A percentile compares a stretch with the other conserved stretches of the same genome.
phyloP scores from a whole-genome alignment of 148 eudicot genomes.

The Silene uniflora region DNA sequence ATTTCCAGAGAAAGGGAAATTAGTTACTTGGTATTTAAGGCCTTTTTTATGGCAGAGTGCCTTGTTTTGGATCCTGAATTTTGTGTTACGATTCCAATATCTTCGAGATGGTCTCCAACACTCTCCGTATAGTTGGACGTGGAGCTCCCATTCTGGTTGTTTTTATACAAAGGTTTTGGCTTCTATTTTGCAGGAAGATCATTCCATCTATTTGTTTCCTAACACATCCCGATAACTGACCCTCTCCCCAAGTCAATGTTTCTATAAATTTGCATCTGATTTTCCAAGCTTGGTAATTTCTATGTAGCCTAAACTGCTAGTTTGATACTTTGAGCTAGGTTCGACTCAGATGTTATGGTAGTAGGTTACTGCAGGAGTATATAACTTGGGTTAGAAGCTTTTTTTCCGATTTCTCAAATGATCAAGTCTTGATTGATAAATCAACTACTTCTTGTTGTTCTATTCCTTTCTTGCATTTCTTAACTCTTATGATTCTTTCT shows the following conservation, averaged over 20 bases:
- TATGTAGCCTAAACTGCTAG: neutral
- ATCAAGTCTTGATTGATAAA: neutral
- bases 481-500: neutral
- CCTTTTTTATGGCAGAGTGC: neutral
- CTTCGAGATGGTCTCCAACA: neutral
- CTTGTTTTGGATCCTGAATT: neutral
- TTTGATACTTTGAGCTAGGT: neutral
- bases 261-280: no score
- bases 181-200: neutral
- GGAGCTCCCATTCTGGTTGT: neutral
- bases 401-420: neutral
- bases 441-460: neutral
- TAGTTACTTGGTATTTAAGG: neutral
- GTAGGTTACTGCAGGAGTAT: neutral
- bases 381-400: no score
- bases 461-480: neutral
- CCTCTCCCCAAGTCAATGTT: no score
- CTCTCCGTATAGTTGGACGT: neutral
- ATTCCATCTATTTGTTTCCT: neutral
- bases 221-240: no score
- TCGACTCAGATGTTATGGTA: neutral
- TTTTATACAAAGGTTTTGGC: neutral
- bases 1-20: no score
- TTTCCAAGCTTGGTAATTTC: no score
- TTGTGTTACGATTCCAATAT: no score